Conservation (phyloP, 2,329 filamentous ascomycete genomes). For the Diaporthe sp. region DNA sequence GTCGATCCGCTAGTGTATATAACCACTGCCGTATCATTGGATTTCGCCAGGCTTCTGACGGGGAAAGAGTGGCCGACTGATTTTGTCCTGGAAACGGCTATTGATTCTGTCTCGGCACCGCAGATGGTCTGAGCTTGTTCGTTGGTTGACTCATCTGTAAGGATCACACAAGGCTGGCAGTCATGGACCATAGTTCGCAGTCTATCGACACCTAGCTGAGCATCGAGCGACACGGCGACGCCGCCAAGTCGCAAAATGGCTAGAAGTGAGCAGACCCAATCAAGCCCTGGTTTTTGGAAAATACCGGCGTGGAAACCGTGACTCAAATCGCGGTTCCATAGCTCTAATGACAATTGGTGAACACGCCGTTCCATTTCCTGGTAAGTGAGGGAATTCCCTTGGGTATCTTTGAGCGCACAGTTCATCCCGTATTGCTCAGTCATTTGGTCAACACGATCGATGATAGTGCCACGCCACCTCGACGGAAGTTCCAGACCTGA, state of each 20-base stretch:
- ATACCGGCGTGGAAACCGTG: neutral
- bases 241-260: neutral
- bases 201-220: neutral
- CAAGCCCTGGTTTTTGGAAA: neutral
- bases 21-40: slow-evolving; percentile 37
- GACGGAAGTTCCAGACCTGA: neutral
- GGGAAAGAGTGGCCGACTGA: neutral
- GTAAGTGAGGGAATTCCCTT: neutral
- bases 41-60: neutral
- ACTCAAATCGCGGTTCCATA: neutral
- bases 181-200: neutral
- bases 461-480: neutral
- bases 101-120: neutral
- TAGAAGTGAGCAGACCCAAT: neutral
- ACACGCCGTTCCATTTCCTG: neutral
- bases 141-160: neutral
- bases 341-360: neutral
- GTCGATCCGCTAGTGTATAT: slow-evolving; percentile 47
- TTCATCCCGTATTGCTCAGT: neutral
- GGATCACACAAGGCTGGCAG: neutral
- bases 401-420: neutral
- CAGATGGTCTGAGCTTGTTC: neutral
- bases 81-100: neutral
- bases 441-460: neutral
- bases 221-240: neutral